Conservation (phyloP, 1,284 basidiomycete genomes). For the Calocybe gambosa region DNA sequence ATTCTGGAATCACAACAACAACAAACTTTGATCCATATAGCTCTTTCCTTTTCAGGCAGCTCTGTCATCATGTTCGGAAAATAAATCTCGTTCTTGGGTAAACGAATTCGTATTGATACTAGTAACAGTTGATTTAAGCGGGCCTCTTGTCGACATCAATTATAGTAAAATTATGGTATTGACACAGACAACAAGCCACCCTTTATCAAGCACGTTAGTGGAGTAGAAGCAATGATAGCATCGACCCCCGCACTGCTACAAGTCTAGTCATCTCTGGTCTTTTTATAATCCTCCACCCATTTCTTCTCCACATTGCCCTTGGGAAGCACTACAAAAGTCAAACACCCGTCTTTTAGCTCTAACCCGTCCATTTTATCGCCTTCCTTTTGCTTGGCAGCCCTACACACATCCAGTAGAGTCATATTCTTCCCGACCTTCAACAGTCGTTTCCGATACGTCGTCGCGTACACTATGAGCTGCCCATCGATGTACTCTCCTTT, state of each 20-base stretch:
- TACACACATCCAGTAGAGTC: slow-evolving; percentile 74
- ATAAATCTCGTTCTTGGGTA: too few relatives aligned
- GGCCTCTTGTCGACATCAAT: too few relatives aligned
- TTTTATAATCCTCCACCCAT: slow-evolving; percentile 92
- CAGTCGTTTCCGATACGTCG: slow-evolving; percentile 69
- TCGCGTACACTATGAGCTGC: slow-evolving; percentile 78
- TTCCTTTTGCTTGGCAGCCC: slow-evolving; percentile 52
- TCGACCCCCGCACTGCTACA: too few relatives aligned
- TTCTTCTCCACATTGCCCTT: slow-evolving; percentile 77
- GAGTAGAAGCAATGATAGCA: too few relatives aligned
- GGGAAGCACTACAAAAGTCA: slow-evolving; percentile 82
- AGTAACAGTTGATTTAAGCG: too few relatives aligned
- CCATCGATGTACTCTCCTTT: slow-evolving; percentile 66
- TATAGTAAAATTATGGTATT: too few relatives aligned
- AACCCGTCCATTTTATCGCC: slow-evolving; percentile 72
- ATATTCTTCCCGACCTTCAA: slow-evolving; percentile 89
- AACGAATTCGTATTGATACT: too few relatives aligned
- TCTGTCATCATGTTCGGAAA: too few relatives aligned
- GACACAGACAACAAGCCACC: too few relatives aligned
- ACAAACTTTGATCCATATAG: slow-evolving; percentile 22
- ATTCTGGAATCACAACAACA: slow-evolving; percentile 27
- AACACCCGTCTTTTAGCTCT: slow-evolving; percentile 79
- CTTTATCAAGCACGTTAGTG: too few relatives aligned
- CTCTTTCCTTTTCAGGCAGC: slow-evolving; percentile 16
- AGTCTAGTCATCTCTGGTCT: slow-evolving; percentile 30